Evolutionary conservation across 1,284 basidiomycete species (phyloP).

Genomic region (Ceratobasidium sp.): DNA sequence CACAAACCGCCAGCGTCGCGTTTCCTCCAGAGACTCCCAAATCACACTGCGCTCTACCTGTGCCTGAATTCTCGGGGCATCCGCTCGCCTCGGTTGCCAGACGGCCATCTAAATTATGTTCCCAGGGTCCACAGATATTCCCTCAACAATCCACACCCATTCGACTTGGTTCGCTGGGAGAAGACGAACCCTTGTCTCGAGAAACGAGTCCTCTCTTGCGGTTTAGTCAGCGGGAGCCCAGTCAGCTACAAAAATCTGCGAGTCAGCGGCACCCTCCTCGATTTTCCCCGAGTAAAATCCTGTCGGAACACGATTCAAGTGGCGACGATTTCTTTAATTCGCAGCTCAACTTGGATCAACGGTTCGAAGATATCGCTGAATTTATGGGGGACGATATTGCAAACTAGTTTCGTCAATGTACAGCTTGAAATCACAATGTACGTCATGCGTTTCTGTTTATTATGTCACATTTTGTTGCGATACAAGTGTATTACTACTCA

Average conservation of each 20-base stretch:
- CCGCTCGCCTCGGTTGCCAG: neutral
- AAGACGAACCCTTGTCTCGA: conserved; percentile 5
- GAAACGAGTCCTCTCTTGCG: conserved; percentile 20
- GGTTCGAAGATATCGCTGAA: conserved; percentile 8
- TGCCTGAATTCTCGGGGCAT: neutral
- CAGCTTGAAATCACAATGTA: neutral
- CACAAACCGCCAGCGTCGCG: neutral
- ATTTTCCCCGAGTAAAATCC: conserved; percentile 8
- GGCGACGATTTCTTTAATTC: conserved; percentile 24
- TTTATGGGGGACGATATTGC: conserved; percentile 30
- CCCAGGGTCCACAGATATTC: neutral
- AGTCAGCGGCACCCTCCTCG: conserved; percentile 18
- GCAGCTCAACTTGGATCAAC: conserved; percentile 18
- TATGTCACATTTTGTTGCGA: conserved; percentile 11
- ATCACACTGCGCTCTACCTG: neutral
- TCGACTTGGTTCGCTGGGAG: neutral
- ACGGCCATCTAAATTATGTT: neutral
- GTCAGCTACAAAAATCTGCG: neutral
- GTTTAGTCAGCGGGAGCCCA: conserved; percentile 11
- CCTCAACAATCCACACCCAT: conserved; percentile 7
- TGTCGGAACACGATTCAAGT: conserved; percentile 11
- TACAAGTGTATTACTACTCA: neutral
- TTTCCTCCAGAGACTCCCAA: conserved; percentile 1
- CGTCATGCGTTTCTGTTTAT: too few species aligned
- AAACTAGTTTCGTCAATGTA: conserved; percentile 1